A percentile compares a stretch with the other conserved stretches of the same genome.
Evolutionary conservation across 257 asterid species (phyloP).

Genomic region (Echites panduratus): DNA sequence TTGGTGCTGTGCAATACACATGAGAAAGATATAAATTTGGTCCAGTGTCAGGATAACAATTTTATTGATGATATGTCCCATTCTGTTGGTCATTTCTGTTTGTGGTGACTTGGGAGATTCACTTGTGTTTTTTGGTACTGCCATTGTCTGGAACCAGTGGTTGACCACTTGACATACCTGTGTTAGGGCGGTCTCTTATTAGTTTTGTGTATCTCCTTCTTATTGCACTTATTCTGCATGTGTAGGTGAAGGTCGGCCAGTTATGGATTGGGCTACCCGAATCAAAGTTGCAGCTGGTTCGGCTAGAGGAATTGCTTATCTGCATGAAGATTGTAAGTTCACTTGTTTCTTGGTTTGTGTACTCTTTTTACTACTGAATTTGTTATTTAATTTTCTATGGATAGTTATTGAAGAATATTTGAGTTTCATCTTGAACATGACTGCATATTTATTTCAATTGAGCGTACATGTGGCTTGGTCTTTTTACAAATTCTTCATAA

Average conservation of each 20-base stretch:
- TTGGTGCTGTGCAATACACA: neutral
- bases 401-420: neutral
- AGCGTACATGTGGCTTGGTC: neutral
- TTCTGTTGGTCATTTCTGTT: neutral
- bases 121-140: neutral
- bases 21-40: neutral
- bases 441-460: neutral
- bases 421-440: neutral
- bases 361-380: neutral
- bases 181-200: neutral
- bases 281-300: conserved; percentile 89
- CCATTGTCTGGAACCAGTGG: neutral
- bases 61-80: neutral
- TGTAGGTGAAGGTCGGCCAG: conserved; percentile 44
- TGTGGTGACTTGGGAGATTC: neutral
- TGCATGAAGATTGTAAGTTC: conserved; percentile 82
- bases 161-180: neutral
- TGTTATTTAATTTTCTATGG: neutral
- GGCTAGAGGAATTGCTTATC: conserved; percentile 90
- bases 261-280: conserved; percentile 77
- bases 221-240: neutral
- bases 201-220: neutral
- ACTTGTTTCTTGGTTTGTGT: conserved; percentile 9
- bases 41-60: neutral
- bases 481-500: neutral